Evolutionary conservation across 495 filamentous ascomycete species (phyloP).

Genomic region (Chaetomium cochliodes): DNA sequence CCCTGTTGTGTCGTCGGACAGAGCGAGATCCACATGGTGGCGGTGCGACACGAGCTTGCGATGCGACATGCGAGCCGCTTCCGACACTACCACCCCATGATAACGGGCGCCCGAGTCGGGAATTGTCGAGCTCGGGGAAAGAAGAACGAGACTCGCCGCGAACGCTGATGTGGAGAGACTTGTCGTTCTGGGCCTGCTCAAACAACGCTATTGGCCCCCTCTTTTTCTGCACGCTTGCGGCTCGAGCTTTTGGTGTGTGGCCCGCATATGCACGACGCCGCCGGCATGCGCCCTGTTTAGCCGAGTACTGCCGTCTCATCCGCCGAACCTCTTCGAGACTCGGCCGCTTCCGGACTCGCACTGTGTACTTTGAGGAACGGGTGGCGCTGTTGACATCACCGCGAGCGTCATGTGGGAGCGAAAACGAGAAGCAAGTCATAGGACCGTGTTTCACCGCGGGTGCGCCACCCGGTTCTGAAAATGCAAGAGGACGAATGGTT

Average conservation of each 20-base stretch:
- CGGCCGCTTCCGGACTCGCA: neutral
- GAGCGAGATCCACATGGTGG: slow-evolving; percentile 1
- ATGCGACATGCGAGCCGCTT: slow-evolving; percentile 9
- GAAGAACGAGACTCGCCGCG: slow-evolving; percentile 23
- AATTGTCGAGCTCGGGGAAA: neutral
- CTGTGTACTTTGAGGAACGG: neutral
- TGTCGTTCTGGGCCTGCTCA: slow-evolving; percentile 20
- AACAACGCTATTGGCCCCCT: neutral
- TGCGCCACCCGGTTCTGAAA: neutral
- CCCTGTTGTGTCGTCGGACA: neutral
- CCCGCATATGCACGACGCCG: slow-evolving; percentile 10
- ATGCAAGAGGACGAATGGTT: neutral
- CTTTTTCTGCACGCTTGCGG: neutral
- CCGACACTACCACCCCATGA: slow-evolving; percentile 12
- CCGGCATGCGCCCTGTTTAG: neutral
- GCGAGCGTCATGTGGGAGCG: neutral
- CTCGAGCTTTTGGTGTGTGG: neutral
- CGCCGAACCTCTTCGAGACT: neutral
- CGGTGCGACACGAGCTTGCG: neutral
- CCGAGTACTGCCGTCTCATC: neutral
- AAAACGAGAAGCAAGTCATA: neutral
- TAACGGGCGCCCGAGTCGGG: neutral
- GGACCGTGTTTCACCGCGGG: neutral
- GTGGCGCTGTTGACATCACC: neutral
- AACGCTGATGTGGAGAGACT: slow-evolving; percentile 27